These are phyloP conservation scores for Nitzschia sp. DNA, from an alignment of 108 stramenopile genomes.

Conservation along the genomic window DNA sequence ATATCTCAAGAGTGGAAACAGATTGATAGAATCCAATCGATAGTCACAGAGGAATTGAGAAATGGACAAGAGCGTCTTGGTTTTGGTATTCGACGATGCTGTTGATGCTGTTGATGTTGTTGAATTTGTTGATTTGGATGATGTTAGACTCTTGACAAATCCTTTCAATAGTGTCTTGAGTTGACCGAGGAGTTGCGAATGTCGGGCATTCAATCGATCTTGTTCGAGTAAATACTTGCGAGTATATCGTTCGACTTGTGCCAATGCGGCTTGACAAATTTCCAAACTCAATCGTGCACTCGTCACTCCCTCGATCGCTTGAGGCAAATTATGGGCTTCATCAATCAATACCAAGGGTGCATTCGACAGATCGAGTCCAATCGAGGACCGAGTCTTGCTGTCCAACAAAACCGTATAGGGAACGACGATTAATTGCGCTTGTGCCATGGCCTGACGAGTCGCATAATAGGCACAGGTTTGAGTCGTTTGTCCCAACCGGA, in stretches of 20 bases:
- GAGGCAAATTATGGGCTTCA: slow-evolving; percentile 97
- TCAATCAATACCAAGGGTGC: slow-evolving; percentile 88
- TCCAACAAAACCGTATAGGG: slow-evolving; percentile 90
- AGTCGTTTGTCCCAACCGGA: slow-evolving; percentile 58
- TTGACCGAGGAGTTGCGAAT: slow-evolving; percentile 83
- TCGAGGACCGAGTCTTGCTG: slow-evolving; percentile 53
- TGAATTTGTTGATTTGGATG: slow-evolving; percentile 35
- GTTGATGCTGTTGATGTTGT: background rate
- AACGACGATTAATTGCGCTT: slow-evolving; percentile 91
- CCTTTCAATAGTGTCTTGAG: slow-evolving; percentile 69
- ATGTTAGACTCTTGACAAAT: slow-evolving; percentile 45
- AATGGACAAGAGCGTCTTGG: slow-evolving; percentile 6
- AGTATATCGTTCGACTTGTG: slow-evolving; percentile 63
- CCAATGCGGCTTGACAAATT: slow-evolving; percentile 45
- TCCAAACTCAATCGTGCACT: slow-evolving; percentile 50
- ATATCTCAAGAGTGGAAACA: slow-evolving; percentile 89
- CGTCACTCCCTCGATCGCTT: slow-evolving; percentile 65
- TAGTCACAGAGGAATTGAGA: slow-evolving; percentile 9
- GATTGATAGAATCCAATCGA: slow-evolving; percentile 89
- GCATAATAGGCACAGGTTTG: slow-evolving; percentile 96
- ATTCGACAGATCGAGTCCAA: slow-evolving; percentile 82
- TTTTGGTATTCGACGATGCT: background rate
- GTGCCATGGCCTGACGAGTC: slow-evolving; percentile 64
- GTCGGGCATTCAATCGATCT: slow-evolving; percentile 59
- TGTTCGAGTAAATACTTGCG: slow-evolving; percentile 39